Evolutionary conservation across 1,284 basidiomycete species (phyloP).

Genomic region (Pholiota adiposa): DNA sequence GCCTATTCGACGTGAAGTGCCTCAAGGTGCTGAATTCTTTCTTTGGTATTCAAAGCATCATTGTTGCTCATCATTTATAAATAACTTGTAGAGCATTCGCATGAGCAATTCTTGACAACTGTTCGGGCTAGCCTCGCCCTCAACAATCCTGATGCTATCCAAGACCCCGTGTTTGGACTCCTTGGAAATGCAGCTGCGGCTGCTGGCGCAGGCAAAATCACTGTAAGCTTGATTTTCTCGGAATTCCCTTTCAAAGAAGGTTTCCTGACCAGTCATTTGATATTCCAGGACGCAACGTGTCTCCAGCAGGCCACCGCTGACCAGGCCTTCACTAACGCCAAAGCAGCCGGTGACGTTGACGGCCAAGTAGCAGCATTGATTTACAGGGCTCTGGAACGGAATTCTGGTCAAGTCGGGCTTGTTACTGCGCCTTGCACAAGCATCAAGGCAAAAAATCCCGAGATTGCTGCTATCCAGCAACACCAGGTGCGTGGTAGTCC

Average conservation of each 20-base stretch:
- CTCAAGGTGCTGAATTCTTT: slow-evolving; percentile 52
- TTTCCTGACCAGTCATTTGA: slow-evolving; percentile 1
- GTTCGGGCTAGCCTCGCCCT: slow-evolving; percentile 49
- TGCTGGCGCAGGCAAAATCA: slow-evolving; percentile 55
- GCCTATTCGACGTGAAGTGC: slow-evolving; percentile 64
- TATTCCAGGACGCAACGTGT: slow-evolving; percentile 57
- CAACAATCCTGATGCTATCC: slow-evolving; percentile 65
- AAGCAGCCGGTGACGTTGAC: slow-evolving; percentile 58
- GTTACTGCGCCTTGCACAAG: slow-evolving; percentile 55
- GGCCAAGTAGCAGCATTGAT: slow-evolving; percentile 65
- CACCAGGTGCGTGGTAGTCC: slow-evolving; percentile 51
- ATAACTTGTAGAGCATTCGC: slow-evolving; percentile 58
- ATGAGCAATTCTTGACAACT: slow-evolving; percentile 57
- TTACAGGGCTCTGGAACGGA: slow-evolving; percentile 71
- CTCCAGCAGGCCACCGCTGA: slow-evolving; percentile 69
- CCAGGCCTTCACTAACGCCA: slow-evolving; percentile 75
- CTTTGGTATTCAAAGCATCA: background rate
- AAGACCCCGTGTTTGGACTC: slow-evolving; percentile 68
- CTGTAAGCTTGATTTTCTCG: slow-evolving; percentile 35
- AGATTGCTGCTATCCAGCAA: slow-evolving; percentile 69
- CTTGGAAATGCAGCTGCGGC: slow-evolving; percentile 67
- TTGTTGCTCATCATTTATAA: background rate
- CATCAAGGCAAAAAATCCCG: slow-evolving; percentile 62
- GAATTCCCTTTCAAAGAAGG: background rate
- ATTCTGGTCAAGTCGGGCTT: slow-evolving; percentile 60